Evolutionary conservation across 371 early-diverging fungal genomes (phyloP).

Genomic region (Mucor circinelloides): DNA sequence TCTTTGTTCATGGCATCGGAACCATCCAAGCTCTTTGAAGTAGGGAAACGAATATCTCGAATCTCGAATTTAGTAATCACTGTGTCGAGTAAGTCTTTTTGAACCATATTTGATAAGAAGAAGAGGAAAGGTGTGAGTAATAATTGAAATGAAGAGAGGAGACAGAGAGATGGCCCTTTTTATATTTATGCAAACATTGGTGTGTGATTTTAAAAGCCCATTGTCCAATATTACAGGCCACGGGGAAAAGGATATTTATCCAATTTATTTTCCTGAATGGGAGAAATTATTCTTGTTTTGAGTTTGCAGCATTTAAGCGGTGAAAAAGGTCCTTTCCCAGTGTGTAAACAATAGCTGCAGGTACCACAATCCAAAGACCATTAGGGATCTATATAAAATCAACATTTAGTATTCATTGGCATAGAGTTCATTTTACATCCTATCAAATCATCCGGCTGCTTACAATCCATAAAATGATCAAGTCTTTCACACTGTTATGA

Average conservation of each 20-base stretch:
- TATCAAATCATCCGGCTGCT: background rate
- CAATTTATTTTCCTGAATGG: constrained; percentile 1
- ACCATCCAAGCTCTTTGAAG: constrained; percentile 47
- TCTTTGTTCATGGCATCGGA: constrained; percentile 62
- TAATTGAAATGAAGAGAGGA: background rate
- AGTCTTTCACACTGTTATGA: constrained; percentile 25
- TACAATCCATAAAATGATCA: constrained; percentile 40
- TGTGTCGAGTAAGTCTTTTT: constrained; percentile 11
- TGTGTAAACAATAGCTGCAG: constrained; percentile 17
- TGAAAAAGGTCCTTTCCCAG: constrained; percentile 32
- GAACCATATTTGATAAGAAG: background rate
- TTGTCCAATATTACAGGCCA: constrained; percentile 6
- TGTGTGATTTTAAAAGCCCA: background rate
- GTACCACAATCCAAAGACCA: constrained; percentile 40
- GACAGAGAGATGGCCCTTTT: background rate
- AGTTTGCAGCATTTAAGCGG: constrained; percentile 11
- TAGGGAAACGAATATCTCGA: constrained; percentile 55
- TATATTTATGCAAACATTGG: background rate
- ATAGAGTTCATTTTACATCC: background rate
- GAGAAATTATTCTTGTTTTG: background rate
- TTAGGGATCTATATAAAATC: constrained; percentile 36
- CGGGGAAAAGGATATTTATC: constrained; percentile 15
- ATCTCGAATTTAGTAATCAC: constrained; percentile 49
- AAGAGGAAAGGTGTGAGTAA: background rate
- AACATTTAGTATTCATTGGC: background rate